Evolutionary conservation across 108 stramenopile genomes (phyloP).

Genomic region (Schizochytrium sp.): DNA sequence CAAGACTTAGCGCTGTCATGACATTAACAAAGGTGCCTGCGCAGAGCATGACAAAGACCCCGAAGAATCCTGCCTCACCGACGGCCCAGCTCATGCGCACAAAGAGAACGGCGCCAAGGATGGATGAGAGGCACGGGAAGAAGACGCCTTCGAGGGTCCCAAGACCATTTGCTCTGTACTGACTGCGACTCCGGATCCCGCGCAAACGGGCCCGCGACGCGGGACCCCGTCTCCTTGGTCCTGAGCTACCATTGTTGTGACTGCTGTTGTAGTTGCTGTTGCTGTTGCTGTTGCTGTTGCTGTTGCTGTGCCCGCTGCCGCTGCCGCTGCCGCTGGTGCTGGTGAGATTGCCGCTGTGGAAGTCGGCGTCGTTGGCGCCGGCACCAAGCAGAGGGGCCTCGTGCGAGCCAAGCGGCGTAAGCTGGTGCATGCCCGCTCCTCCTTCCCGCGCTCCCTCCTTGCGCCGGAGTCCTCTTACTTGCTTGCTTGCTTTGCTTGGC

Average conservation of each 20-base stretch:
- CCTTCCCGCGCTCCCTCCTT: not conserved
- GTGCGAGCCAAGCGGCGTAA: not conserved
- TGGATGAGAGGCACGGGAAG: conserved; percentile 16
- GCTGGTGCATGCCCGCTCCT: not conserved
- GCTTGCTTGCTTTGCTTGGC: too few species aligned
- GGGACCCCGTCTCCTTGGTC: not conserved
- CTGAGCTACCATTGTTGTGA: too few species aligned
- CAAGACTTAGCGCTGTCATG: not conserved
- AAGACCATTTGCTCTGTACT: not conserved
- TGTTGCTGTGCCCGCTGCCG: not conserved
- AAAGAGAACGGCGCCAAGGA: conserved; percentile 17
- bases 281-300: not conserved
- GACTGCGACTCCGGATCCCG: not conserved
- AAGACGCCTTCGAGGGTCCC: not conserved
- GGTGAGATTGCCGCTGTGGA: not conserved
- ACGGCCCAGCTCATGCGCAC: conserved; percentile 14
- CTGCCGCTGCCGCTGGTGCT: not conserved
- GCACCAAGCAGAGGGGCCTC: not conserved
- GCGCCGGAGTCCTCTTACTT: not conserved
- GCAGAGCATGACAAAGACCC: not conserved
- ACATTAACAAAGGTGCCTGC: not conserved
- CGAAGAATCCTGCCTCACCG: conserved; percentile 10
- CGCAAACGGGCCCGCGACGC: not conserved
- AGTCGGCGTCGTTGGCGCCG: too few species aligned
- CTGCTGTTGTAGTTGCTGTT: too few species aligned